Conservation (phyloP, 257 asterid genomes). For the Plectranthus barbatus region DNA sequence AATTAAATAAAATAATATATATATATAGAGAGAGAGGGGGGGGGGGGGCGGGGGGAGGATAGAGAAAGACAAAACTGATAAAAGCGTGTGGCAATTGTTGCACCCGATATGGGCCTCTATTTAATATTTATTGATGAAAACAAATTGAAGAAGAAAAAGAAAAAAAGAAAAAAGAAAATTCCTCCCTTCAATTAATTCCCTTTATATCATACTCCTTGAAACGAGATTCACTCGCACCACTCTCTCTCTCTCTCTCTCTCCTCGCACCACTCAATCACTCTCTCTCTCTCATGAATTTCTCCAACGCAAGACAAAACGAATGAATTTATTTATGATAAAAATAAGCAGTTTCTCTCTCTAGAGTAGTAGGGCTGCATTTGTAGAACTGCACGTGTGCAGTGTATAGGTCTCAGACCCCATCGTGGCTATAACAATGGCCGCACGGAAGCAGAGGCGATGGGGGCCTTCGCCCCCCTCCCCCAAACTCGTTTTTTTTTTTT, state of each 20-base stretch:
- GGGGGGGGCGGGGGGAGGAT: neutral
- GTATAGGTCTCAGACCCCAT: slow-evolving; percentile 40
- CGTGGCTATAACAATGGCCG: neutral
- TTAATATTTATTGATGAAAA: slow-evolving; percentile 28
- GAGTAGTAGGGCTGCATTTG: slow-evolving; percentile 17
- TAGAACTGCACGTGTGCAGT: slow-evolving; percentile 55
- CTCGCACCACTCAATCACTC: too few species aligned
- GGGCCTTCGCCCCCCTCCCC: neutral
- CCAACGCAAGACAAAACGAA: slow-evolving; percentile 33
- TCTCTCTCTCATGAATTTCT: slow-evolving; percentile 13
- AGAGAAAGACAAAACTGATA: slow-evolving; percentile 27
- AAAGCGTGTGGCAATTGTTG: slow-evolving; percentile 25
- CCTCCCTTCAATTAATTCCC: neutral
- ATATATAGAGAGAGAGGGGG: too few species aligned
- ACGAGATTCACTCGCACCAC: slow-evolving; percentile 6
- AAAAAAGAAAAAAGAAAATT: neutral
- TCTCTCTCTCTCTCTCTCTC: too few species aligned
- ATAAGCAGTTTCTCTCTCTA: neutral
- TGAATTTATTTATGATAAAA: slow-evolving; percentile 8
- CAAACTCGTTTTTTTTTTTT: neutral
- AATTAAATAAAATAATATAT: too few species aligned
- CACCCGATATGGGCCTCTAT: slow-evolving; percentile 26
- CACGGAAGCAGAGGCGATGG: neutral
- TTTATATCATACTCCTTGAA: neutral
- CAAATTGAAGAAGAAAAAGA: neutral